Conservation (phyloP, 2,329 filamentous ascomycete genomes). For the Alternaria triticina region DNA sequence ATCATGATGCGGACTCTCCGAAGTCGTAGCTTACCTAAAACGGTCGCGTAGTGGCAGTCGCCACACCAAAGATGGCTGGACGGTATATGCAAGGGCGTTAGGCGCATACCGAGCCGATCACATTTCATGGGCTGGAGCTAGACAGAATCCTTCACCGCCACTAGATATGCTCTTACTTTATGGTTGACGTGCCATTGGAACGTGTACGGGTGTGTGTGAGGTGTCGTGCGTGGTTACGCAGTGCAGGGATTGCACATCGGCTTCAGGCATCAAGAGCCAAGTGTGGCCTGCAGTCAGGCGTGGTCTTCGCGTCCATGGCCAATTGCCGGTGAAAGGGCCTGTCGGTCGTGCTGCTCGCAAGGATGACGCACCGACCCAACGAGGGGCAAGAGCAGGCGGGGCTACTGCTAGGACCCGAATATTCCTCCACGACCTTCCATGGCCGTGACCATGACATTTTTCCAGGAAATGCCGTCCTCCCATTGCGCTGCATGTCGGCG, state of each 20-base stretch:
- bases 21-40: neutral
- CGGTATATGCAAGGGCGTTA: constrained; percentile 11
- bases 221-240: constrained; percentile 33
- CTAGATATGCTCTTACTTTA: constrained; percentile 13
- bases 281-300: constrained; percentile 28
- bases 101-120: constrained; percentile 22
- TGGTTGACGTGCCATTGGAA: constrained; percentile 25
- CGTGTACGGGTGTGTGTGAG: constrained; percentile 24
- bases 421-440: constrained; percentile 31
- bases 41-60: neutral
- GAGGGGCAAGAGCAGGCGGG: constrained; percentile 33
- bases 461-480: constrained; percentile 18
- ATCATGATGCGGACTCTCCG: neutral
- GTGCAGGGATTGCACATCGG: constrained; percentile 21
- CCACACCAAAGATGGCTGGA: neutral
- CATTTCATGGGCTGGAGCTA: constrained; percentile 24
- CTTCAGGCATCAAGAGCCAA: constrained; percentile 30
- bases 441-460: constrained; percentile 19
- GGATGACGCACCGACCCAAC: constrained; percentile 37
- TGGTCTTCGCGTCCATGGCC: constrained; percentile 32
- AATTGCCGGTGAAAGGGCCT: constrained; percentile 25
- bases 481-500: constrained; percentile 19
- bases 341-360: constrained; percentile 19
- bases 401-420: constrained; percentile 33
- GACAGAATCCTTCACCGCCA: constrained; percentile 29